Evolutionary conservation across 192 early-diverging fungal species (phyloP).

Genomic region (Mortierella hygrophila): DNA sequence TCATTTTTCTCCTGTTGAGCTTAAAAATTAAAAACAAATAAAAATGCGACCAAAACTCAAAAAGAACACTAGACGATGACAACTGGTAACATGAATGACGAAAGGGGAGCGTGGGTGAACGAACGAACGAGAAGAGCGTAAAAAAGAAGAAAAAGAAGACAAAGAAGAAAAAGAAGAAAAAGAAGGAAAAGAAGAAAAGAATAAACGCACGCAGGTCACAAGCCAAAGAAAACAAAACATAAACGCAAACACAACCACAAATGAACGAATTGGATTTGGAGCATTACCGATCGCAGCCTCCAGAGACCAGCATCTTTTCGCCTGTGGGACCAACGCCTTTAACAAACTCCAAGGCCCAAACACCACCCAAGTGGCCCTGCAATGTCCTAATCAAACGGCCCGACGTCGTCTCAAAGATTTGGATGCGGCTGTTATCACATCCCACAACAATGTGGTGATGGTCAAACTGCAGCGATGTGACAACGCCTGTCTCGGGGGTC

Average conservation of each 20-base stretch:
- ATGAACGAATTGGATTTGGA: not conserved
- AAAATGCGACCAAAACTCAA: not conserved
- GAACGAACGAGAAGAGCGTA: not conserved
- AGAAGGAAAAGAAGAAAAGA: not conserved
- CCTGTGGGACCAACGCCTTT: constrained; percentile 66
- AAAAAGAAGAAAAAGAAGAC: not conserved
- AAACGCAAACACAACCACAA: not conserved
- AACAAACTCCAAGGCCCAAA: constrained; percentile 96
- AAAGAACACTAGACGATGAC: constrained; percentile 8
- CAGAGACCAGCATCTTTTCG: constrained; percentile 88
- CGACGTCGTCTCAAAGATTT: constrained; percentile 89
- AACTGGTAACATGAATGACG: constrained; percentile 10
- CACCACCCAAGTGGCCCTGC: constrained; percentile 91
- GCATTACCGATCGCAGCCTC: constrained; percentile 92
- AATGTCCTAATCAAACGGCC: constrained; percentile 80
- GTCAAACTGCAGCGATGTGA: constrained; percentile 97
- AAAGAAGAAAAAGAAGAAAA: not conserved
- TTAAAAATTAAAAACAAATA: constrained; percentile 13
- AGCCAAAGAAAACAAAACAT: not conserved
- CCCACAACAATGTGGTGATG: constrained; percentile 93
- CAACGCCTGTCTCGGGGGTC: constrained; percentile 70
- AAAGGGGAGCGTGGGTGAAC: not conserved
- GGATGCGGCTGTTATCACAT: constrained; percentile 92
- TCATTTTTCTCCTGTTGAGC: not conserved
- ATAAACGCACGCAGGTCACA: not conserved